Evolutionary conservation across 805 yeast genomes (phyloP), one percentile per base, ranked within the genome.

Genomic region (Isabelozyma gotoi): DNA sequence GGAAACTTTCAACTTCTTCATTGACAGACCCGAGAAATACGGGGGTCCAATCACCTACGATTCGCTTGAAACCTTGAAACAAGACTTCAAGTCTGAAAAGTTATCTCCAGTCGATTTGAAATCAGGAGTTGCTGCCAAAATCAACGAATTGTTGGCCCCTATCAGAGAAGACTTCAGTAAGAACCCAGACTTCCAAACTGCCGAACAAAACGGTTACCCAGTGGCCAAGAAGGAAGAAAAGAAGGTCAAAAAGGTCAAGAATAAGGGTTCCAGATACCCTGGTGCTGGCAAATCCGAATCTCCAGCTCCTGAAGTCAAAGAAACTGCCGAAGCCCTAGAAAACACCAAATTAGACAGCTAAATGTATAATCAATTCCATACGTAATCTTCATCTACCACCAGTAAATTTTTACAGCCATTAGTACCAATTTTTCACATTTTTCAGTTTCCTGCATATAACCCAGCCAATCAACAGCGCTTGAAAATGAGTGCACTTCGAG

Each of bases 81-180:
- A 70, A 31, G 96, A 85, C 53, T 94, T 77, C 68, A 84, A 78
- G 36, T 75, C 77, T 21, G 87, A 85, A 62, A 80, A 80, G 61
- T 77, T 94, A 56, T 78, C 94, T 31, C 98, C 99, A 21, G 94
- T 89, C 21, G 99, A 94, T 67, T 83, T 94, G 66, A 94, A 94
- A 68, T 67, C 84, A 4, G 99, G 99, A 67, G 92, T 92, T 41
- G 74, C 96, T 39, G 96, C 84, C 55, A 85, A 85, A 27, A 85
- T 94, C 57, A 86, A 89, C 64, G 81, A 65, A 37, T 73, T 94
- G 44, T 78, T 94, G 56, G 91, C 80, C 3, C 98, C 99, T 44
- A 81, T 94, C 45, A 85, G 90, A 63, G 82, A 78, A 47, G 88
- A 81, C 46, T 87, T 71, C 56, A 76, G 70, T 24, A 64, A 68